Base-by-base conservation (phyloP, 495 filamentous ascomycete genomes). In the Penicillium soppii region DNA sequence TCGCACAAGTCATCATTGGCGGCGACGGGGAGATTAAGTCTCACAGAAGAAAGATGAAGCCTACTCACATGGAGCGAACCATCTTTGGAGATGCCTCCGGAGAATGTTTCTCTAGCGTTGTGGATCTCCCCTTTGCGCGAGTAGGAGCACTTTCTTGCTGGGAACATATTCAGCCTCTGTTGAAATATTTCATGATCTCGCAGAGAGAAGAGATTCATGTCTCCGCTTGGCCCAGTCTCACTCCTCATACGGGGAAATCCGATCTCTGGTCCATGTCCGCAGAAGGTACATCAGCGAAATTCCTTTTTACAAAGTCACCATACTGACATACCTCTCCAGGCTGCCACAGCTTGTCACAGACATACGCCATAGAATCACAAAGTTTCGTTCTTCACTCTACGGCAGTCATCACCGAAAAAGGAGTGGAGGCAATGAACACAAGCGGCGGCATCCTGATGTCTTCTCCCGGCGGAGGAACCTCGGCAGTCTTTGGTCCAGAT, bases 41-140 rank as follows among this genome's bases (percentile, higher is more conserved):
- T 25, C 58, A 63, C 13, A 72, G 82, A 0, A 63, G 77, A 8
- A 85, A 85, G 68, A 66, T 84, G 38, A 85, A 87, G 61, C 69
- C 80, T 0, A 85, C 82, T 20, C 82, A 85, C 50, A 77, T 84
- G 72, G 82, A 87, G 59, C 74, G 82, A 5, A 82, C 81, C 0
- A 65, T 85, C 26, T 85, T 80, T 42, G 82, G 82, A 1, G 82
- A 87, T 55, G 72, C 69, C 0, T 67, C 61, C 0, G 79, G 73
- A 0, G 66, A 73, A 19, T 63, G 69, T 6, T 43, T 80, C 7
- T 26, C 37, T 0, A 69, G 61, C 40, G 82, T 84, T 1, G 73
- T 56, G 0, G 68, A 79, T 20, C 58, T 71, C 3, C 56, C 73
- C 6, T 55, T 74, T 8, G 71, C 62, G 9, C 71, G 72, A 30